These are phyloP conservation scores for Aureobasidium pullulans DNA, from an alignment of 2,329 filamentous ascomycete genomes.

Conservation along the genomic window DNA sequence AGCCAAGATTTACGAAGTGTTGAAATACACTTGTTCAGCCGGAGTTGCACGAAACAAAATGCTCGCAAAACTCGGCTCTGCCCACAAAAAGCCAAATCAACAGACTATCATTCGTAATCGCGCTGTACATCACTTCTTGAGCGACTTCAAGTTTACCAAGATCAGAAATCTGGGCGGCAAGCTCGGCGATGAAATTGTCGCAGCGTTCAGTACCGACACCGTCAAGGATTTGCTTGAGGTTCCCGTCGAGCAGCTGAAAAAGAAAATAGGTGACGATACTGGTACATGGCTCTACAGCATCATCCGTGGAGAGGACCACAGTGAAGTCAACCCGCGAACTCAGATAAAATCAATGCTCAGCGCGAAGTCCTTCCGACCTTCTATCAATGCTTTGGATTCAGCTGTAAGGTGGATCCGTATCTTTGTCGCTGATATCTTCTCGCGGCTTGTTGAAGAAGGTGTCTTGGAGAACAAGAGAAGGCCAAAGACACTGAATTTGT, in stretches of 20 bases:
- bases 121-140: conserved; percentile 71
- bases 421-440: conserved; percentile 85
- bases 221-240: conserved; percentile 69
- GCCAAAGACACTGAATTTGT: conserved; percentile 77
- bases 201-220: conserved; percentile 72
- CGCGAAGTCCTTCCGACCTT: conserved; percentile 87
- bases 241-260: conserved; percentile 66
- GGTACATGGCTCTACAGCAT: conserved; percentile 79
- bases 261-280: conserved; percentile 73
- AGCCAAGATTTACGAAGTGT: conserved; percentile 55
- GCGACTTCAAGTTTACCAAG: conserved; percentile 85
- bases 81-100: conserved; percentile 84
- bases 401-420: conserved; percentile 81
- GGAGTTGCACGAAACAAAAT: conserved; percentile 90
- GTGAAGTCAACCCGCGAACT: conserved; percentile 82
- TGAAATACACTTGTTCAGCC: conserved; percentile 87
- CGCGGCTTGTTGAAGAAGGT: conserved; percentile 82
- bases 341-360: conserved; percentile 97
- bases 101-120: conserved; percentile 91
- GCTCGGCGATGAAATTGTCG: conserved; percentile 76
- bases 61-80: conserved; percentile 87
- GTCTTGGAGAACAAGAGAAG: conserved; percentile 79
- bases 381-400: conserved; percentile 70
- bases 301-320: conserved; percentile 76
- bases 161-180: conserved; percentile 94